Evolutionary conservation across 2,329 filamentous ascomycete species (phyloP), one percentile per base, ranked within the genome.

Genomic region (Penicillium sp.): DNA sequence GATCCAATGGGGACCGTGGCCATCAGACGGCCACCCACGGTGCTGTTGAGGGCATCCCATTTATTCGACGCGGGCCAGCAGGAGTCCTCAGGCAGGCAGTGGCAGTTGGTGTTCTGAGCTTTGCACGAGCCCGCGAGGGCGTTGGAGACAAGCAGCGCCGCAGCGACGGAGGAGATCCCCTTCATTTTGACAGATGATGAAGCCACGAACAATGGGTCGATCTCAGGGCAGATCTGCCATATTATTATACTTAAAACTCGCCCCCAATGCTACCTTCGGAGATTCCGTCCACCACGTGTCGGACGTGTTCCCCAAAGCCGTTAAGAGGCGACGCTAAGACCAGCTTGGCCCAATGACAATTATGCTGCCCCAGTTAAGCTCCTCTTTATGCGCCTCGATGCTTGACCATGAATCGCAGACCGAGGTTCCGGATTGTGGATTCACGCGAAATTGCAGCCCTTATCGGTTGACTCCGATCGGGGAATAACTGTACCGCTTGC

Each of bases 1-100:
- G 69, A 71, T 7, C 74, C 78, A 17, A 80, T 70, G 17, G 78
- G 78, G 5, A 78, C 72, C 17, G 78, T 80, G 3, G 72, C 70
- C 9, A 80, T 66, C 53, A 80, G 67, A 56, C 72, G 73, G 48
- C 78, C 78, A 29, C 67, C 70, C 5, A 80, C 73, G 3, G 77
- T 77, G 50, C 58, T 61, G 66, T 80, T 80, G 41, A 80, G 66
- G 7, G 66, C 56, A 3, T 66, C 60, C 77, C 78, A 79, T n/a
- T 64, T 63, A 6, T 68, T 60, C 1, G 62, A n/a, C 4, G 69
- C 65, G 66, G 77, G 71, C 78, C 78, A 80, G 64, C 78, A 81
- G 26, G 62, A 51, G 55, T 80, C 74, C 6, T 70, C 70, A 2
- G 78, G 79, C 51, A 73, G 55, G 44, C 71, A 73, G 64, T 66